Evolutionary conservation across 2,329 filamentous ascomycete genomes (phyloP).

Genomic region (Alternaria gansuensis): DNA sequence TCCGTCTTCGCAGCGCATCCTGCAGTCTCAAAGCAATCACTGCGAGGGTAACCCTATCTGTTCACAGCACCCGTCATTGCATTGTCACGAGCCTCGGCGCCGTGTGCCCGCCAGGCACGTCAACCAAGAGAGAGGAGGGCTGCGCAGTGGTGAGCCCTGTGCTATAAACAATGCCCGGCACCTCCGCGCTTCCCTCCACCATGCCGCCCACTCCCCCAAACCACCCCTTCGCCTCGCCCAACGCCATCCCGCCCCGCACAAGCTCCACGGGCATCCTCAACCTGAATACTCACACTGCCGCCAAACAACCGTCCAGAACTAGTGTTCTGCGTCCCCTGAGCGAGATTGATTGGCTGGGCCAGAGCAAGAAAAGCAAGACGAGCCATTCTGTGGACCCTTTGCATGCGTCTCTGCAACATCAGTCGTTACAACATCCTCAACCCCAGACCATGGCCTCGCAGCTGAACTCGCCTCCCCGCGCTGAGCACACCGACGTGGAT

Average conservation of each 20-base stretch:
- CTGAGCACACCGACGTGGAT: constrained; percentile 9
- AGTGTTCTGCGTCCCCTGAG: constrained; percentile 51
- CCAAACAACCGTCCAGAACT: constrained; percentile 33
- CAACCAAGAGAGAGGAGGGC: constrained; percentile 4
- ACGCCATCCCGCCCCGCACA: constrained; percentile 54
- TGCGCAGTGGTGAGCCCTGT: constrained; percentile 1
- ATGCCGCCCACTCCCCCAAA: constrained; percentile 31
- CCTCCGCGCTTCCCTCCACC: constrained; percentile 15
- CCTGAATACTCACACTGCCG: constrained; percentile 36
- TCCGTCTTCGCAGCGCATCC: constrained; percentile 17
- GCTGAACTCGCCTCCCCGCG: neutral
- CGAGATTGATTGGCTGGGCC: constrained; percentile 53
- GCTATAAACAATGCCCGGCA: constrained; percentile 6
- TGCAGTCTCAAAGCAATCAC: constrained; percentile 8
- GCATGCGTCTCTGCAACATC: constrained; percentile 17
- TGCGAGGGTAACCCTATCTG: constrained; percentile 6
- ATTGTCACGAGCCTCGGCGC: constrained; percentile 14
- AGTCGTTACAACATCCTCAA: constrained; percentile 5
- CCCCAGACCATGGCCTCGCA: constrained; percentile 26
- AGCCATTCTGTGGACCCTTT: constrained; percentile 35
- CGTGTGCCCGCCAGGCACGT: constrained; percentile 14
- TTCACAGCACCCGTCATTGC: constrained; percentile 17
- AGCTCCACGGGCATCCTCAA: constrained; percentile 49
- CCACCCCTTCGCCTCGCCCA: constrained; percentile 50
- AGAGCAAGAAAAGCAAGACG: constrained; percentile 52